Percentiles rank a stretch among this genome's conserved stretches.
These are phyloP conservation scores for Globisporangium polare DNA, from an alignment of 352 stramenopile genomes.

Conservation along the genomic window DNA sequence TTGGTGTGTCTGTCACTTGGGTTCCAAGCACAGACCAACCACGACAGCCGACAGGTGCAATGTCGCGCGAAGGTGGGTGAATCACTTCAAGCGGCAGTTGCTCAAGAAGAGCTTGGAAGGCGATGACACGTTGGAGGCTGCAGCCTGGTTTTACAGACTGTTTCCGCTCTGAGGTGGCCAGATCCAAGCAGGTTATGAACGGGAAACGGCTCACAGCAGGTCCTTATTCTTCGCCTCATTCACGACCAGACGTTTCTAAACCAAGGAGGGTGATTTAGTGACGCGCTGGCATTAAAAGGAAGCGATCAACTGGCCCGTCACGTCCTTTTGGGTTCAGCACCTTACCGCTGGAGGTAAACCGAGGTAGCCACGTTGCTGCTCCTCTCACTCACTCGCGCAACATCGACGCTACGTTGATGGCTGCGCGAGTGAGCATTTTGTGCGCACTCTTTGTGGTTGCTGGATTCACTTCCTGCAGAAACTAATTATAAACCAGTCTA, in stretches of 20 bases:
- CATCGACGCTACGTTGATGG: neutral
- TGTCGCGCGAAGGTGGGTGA: neutral
- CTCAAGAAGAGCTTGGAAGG: neutral
- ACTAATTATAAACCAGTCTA: too few relatives aligned
- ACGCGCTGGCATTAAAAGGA: neutral
- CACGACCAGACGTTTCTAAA: neutral
- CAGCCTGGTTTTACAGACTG: neutral
- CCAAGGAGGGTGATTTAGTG: neutral
- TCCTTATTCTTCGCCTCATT: neutral
- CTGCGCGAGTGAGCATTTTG: neutral
- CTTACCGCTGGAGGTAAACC: neutral
- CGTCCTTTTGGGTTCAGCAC: too few relatives aligned
- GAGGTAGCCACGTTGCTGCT: neutral
- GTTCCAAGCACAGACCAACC: neutral
- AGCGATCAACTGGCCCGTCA: too few relatives aligned
- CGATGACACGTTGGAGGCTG: neutral
- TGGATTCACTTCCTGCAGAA: neutral
- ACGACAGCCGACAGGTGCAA: neutral
- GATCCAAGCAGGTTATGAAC: neutral
- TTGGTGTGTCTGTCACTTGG: neutral
- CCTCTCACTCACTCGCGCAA: too few relatives aligned
- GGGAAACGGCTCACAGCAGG: neutral
- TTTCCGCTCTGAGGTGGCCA: neutral
- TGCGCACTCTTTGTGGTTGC: neutral
- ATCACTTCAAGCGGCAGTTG: constrained; percentile 5